Evolutionary conservation across 257 asterid genomes (phyloP), one percentile per base, ranked within the genome.

Genomic region (Scutellaria minor): DNA sequence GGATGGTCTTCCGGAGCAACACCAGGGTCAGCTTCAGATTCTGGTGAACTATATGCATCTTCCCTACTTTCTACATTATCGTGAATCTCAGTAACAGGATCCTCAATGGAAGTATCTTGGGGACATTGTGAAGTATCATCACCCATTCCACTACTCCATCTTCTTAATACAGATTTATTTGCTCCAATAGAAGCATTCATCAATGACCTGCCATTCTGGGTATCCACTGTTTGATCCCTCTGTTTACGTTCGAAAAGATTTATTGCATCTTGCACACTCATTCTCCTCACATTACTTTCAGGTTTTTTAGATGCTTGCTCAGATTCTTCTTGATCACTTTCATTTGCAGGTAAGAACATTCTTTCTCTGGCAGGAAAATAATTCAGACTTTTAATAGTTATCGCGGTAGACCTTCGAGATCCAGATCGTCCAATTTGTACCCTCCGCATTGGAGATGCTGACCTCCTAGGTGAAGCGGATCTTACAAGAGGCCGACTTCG

Each of bases 381-480:
- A 65, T 77, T 87, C 66, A 95, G 88, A 79, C 92, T 90, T 84
- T 90, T 95, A 53, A 95, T 87, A 47, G 98, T 82, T 70, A 95
- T 81, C 46, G 99, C 96, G 31, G 99, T 85, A 20, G 99, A 78
- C 77, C 97, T 89, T 46, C 99, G 94, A 31, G 97, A 86, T 48
- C 99, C 99, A 73, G 96, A 81, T 50, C 97, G 82, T 54, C 99
- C 99, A 27, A 95, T 84, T 80, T 95, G 99, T 70, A 95, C 71
- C 85, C 99, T 88, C 60, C 97, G 85, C 99, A 95, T 92, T 62
- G 99, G 99, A 83, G 99, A 95, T 59, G 98, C 95, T 40, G 98
- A 87, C 84, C 98, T 87, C 82, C 97, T 85, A 12, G 98, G 99
- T 59, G 99, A 92, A 71, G 96, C 89, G 48, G 89, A 77, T 85